Percentiles rank a stretch among this genome's conserved stretches.
These are phyloP conservation scores for Zygoascus biomembranicola DNA, from an alignment of 805 yeast genomes.

Conservation along the genomic window DNA sequence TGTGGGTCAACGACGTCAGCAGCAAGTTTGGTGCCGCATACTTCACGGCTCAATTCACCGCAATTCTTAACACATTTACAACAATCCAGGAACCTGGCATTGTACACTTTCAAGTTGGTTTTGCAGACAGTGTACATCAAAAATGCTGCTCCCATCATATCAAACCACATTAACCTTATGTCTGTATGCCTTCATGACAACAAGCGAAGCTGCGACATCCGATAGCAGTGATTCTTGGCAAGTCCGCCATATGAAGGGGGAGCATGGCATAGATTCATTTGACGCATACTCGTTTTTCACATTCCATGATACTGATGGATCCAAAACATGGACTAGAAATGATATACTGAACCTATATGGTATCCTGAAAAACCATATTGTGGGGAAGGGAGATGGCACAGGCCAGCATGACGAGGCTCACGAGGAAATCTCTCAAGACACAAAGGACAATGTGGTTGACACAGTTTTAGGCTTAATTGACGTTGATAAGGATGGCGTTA, in stretches of 20 bases:
- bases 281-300: constrained; percentile 72
- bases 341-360: constrained; percentile 85
- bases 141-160: background rate
- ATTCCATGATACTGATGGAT: constrained; percentile 57
- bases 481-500: constrained; percentile 52
- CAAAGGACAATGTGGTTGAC: constrained; percentile 44
- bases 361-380: constrained; percentile 55
- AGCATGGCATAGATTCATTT: constrained; percentile 69
- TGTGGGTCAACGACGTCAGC: no score
- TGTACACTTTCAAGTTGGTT: no score
- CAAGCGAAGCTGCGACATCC: background rate
- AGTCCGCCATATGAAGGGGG: constrained; percentile 72
- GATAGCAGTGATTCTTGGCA: constrained; percentile 24
- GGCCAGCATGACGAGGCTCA: constrained; percentile 61
- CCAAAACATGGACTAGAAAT: constrained; percentile 46
- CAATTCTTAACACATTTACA: no score
- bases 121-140: background rate
- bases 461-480: constrained; percentile 56
- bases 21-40: no score
- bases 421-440: constrained; percentile 47
- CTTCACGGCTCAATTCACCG: no score
- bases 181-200: background rate
- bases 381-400: constrained; percentile 87
- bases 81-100: no score
- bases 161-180: background rate